Evolutionary conservation across 2,329 filamentous ascomycete genomes (phyloP).

Genomic region (Daldinia sp.): DNA sequence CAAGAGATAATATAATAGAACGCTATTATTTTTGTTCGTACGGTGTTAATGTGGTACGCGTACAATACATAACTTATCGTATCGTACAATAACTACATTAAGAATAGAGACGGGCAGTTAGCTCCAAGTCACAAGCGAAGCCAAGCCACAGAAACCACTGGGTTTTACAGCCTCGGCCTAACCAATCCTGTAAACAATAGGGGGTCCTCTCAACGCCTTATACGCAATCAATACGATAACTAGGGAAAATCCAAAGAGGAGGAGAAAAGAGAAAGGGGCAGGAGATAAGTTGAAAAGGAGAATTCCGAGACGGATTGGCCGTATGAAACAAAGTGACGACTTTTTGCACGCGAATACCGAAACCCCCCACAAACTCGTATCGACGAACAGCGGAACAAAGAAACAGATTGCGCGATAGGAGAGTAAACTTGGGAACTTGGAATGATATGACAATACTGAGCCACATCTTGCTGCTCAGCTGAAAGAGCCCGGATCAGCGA

Average conservation of each 20-base stretch:
- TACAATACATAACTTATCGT: neutral
- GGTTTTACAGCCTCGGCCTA: conserved; percentile 34
- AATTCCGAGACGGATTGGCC: conserved; percentile 21
- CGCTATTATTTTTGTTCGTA: neutral
- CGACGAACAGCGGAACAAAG: conserved; percentile 30
- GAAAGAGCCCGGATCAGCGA: conserved; percentile 42
- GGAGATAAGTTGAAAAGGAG: conserved; percentile 12
- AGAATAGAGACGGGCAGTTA: conserved; percentile 11
- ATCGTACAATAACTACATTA: neutral
- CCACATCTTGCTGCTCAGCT: conserved; percentile 44
- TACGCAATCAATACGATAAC: conserved; percentile 16
- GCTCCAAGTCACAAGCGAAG: conserved; percentile 35
- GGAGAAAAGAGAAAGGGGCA: conserved; percentile 9
- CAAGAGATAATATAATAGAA: neutral
- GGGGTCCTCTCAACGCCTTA: conserved; percentile 13
- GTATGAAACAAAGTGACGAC: conserved; percentile 30
- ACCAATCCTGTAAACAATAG: conserved; percentile 19
- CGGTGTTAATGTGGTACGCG: conserved; percentile 3
- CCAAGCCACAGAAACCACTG: conserved; percentile 38
- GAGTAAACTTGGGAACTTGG: neutral
- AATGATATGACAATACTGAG: conserved; percentile 37
- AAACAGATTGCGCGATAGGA: conserved; percentile 35
- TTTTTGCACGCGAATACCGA: conserved; percentile 30
- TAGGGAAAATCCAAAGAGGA: conserved; percentile 1
- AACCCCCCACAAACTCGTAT: conserved; percentile 39